A percentile compares a stretch with the other conserved stretches of the same genome.
Conservation (phyloP, 345 rosid species). For the Rhodamnia rubescens region DNA sequence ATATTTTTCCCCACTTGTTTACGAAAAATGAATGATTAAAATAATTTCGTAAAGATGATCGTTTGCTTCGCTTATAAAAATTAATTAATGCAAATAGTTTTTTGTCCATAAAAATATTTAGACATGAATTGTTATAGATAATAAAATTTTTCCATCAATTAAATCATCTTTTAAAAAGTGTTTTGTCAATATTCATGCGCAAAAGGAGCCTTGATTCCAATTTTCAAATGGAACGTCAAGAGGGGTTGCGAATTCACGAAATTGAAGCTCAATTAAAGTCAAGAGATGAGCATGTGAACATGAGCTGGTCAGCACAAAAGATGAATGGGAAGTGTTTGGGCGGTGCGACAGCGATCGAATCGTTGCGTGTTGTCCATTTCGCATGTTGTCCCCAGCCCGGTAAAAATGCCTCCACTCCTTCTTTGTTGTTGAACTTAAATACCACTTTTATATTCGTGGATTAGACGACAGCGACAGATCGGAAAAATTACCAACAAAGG, state of each 20-base stretch:
- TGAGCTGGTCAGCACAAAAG: neutral
- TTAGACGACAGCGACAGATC: neutral
- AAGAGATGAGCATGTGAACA: neutral
- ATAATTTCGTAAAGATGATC: too few species aligned
- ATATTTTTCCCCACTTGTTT: neutral
- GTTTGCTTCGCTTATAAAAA: neutral
- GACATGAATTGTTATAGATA: fast-evolving
- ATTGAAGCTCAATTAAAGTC: neutral
- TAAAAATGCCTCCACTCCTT: too few species aligned
- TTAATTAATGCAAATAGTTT: fast-evolving
- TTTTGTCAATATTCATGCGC: fast-evolving
- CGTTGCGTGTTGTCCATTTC: neutral
- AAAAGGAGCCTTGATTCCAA: neutral
- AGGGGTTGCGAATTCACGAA: neutral
- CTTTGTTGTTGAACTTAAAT: neutral
- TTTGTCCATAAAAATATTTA: fast-evolving
- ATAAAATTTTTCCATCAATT: too few species aligned
- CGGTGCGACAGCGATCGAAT: neutral
- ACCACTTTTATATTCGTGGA: neutral
- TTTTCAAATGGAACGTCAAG: neutral
- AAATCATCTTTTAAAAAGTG: neutral
- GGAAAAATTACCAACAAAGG: too few species aligned
- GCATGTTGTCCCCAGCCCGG: neutral
- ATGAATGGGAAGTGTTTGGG: neutral
- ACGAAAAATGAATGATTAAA: too few species aligned